Conservation (phyloP, 2,329 filamentous ascomycete species). For the Colletotrichum cereale region DNA sequence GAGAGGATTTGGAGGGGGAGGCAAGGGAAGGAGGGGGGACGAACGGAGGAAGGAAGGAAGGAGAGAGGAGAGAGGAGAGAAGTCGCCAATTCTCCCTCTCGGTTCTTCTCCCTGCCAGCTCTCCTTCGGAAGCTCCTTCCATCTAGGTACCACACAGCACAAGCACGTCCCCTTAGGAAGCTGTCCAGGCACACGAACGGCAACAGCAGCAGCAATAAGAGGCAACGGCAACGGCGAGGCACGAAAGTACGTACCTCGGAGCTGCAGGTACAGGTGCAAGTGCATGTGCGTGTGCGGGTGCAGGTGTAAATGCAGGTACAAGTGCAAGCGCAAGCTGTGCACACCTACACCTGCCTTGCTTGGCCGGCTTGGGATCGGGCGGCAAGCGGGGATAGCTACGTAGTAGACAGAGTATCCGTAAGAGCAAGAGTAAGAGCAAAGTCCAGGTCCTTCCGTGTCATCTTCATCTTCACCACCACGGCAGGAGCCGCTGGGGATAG, state of each 20-base stretch:
- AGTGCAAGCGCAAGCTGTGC: neutral
- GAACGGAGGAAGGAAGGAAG: neutral
- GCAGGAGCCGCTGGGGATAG: neutral
- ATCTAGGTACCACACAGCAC: neutral
- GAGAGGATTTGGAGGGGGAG: no score
- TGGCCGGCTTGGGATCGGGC: neutral
- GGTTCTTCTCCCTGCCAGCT: no score
- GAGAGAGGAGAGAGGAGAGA: neutral
- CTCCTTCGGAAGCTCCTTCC: no score
- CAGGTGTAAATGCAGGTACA: neutral
- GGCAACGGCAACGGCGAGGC: no score
- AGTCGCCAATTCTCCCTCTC: neutral
- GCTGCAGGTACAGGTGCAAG: neutral
- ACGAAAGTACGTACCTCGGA: neutral
- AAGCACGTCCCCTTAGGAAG: neutral
- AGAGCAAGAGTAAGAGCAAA: neutral
- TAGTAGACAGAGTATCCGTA: neutral
- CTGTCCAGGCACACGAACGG: neutral
- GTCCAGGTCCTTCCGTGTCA: neutral
- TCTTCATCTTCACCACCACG: neutral
- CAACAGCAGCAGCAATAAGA: no score
- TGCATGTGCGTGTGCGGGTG: neutral
- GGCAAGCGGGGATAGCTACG: neutral
- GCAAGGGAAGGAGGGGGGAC: no score
- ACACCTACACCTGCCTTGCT: neutral